These are phyloP conservation scores for Aspergillus intermedius DNA, from an alignment of 2,329 filamentous ascomycete species.

Conservation along the genomic window DNA sequence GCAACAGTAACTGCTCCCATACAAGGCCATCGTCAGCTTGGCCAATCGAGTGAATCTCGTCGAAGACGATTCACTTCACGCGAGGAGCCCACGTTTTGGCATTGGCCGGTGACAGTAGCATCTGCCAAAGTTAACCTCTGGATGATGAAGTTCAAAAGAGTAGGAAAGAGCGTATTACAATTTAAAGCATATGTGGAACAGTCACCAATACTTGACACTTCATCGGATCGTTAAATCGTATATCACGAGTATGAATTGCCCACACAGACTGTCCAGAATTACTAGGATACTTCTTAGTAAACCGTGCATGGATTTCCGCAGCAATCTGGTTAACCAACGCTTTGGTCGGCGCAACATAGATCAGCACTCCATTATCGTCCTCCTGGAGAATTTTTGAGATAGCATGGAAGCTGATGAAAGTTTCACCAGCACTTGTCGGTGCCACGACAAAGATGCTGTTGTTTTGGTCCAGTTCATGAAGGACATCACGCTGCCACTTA, in stretches of 20 bases:
- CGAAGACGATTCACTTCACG: slow-evolving; percentile 71
- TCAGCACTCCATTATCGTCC: slow-evolving; percentile 62
- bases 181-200: slow-evolving; percentile 71
- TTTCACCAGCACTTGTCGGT: slow-evolving; percentile 73
- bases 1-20: slow-evolving; percentile 70
- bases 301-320: slow-evolving; percentile 68
- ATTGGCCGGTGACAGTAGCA: slow-evolving; percentile 62
- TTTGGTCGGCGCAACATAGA: slow-evolving; percentile 77
- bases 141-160: neutral
- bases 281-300: slow-evolving; percentile 56
- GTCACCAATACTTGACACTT: slow-evolving; percentile 72
- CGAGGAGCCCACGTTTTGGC: slow-evolving; percentile 60
- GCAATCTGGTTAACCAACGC: slow-evolving; percentile 79
- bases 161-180: slow-evolving; percentile 23
- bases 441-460: slow-evolving; percentile 69
- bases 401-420: slow-evolving; percentile 75
- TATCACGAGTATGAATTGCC: slow-evolving; percentile 72
- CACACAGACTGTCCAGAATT: slow-evolving; percentile 62
- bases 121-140: slow-evolving; percentile 23
- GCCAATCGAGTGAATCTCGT: slow-evolving; percentile 75
- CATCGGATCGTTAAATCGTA: slow-evolving; percentile 65
- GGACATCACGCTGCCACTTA: slow-evolving; percentile 66
- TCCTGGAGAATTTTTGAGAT: slow-evolving; percentile 68
- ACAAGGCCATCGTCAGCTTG: slow-evolving; percentile 68
- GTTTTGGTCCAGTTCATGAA: slow-evolving; percentile 65